Evolutionary conservation across 768 basidiomycete genomes (phyloP).

Genomic region (Tremella yokohamensis): DNA sequence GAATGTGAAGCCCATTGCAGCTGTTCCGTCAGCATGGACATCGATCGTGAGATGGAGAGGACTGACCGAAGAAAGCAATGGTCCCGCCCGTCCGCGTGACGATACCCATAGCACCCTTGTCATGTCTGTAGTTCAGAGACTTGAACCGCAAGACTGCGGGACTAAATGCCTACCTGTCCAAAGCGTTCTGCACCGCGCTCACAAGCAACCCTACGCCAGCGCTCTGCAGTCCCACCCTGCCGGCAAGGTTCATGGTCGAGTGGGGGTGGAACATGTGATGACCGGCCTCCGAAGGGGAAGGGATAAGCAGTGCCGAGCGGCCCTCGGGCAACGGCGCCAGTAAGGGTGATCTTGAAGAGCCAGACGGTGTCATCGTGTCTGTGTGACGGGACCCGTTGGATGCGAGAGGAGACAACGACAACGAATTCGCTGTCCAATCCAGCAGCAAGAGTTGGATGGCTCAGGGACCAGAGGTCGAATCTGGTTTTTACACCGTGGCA

Average conservation of each 20-base stretch:
- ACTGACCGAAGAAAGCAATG: constrained; percentile 84
- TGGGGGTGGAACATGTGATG: constrained; percentile 42
- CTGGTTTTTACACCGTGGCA: no score
- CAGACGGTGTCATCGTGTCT: constrained; percentile 1
- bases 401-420: no score
- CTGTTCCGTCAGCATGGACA: constrained; percentile 53
- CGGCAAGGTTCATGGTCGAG: constrained; percentile 38
- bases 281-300: constrained; percentile 40
- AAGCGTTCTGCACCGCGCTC: constrained; percentile 69
- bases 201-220: constrained; percentile 54
- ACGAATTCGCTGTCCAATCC: no score
- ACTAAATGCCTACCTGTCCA: constrained; percentile 55
- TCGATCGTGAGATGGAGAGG: background rate
- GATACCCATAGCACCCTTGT: constrained; percentile 77
- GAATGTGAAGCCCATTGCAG: constrained; percentile 83
- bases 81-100: constrained; percentile 81
- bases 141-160: background rate
- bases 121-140: constrained; percentile 54
- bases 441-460: no score
- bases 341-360: background rate
- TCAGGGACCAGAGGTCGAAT: no score
- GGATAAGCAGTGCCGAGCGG: constrained; percentile 33
- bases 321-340: background rate
- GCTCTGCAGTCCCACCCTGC: constrained; percentile 46
- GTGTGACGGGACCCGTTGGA: no score